These are phyloP conservation scores for Aspergillus pseudotamarii DNA, from an alignment of 2,329 filamentous ascomycete genomes.

Conservation along the genomic window DNA sequence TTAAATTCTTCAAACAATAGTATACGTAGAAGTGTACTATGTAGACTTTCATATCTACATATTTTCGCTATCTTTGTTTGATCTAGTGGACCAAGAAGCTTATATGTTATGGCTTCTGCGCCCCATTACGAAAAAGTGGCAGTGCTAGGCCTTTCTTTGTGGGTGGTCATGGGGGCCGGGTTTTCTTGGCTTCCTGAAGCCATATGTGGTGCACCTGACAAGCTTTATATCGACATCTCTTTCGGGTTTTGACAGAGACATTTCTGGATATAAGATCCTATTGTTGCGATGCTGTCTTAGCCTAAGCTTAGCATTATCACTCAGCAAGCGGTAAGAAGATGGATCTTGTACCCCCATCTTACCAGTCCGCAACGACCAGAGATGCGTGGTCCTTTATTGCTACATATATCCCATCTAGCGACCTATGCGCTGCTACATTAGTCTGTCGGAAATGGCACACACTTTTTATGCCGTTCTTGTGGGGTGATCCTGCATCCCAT, in stretches of 20 bases:
- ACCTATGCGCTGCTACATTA: conserved; percentile 58
- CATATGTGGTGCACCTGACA: background rate
- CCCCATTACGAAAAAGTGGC: background rate
- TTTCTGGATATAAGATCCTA: background rate
- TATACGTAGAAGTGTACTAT: background rate
- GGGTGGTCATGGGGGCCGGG: background rate
- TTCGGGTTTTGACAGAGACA: background rate
- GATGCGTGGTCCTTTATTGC: conserved; percentile 61
- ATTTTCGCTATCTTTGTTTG: background rate
- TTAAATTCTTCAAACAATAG: background rate
- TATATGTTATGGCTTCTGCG: background rate
- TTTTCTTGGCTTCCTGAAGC: conserved; percentile 2
- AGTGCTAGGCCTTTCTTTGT: background rate
- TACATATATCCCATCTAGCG: conserved; percentile 57
- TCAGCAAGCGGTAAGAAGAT: conserved; percentile 36
- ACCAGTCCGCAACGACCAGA: conserved; percentile 57
- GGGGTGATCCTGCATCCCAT: conserved; percentile 65
- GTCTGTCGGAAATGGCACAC: conserved; percentile 61
- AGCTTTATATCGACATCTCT: background rate
- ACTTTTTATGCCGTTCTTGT: conserved; percentile 62
- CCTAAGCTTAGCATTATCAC: conserved; percentile 1
- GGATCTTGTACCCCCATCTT: conserved; percentile 63
- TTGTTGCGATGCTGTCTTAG: background rate
- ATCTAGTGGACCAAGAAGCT: background rate
- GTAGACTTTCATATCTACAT: background rate